phyloP scores from a whole-genome alignment of 345 rosid genomes.

The Turritis glabra region DNA sequence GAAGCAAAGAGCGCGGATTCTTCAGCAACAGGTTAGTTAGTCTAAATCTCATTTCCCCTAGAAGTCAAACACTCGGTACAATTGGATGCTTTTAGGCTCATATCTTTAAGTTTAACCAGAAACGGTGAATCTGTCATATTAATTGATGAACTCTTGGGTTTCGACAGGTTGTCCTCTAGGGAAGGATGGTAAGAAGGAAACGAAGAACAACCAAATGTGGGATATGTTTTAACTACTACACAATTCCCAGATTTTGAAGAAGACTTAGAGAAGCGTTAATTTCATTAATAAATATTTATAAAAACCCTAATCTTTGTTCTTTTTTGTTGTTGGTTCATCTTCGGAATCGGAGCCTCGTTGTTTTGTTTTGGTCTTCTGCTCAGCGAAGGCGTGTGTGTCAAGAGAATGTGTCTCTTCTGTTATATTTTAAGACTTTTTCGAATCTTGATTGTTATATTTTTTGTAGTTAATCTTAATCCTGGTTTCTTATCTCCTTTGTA shows the following conservation, averaged over 20 bases:
- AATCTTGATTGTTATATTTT: constrained; percentile 19
- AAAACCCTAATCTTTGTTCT: constrained; percentile 20
- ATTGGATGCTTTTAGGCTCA: not conserved
- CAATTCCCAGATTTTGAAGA: constrained; percentile 29
- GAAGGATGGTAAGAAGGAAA: constrained; percentile 38
- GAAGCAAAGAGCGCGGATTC: constrained; percentile 80
- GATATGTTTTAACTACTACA: constrained; percentile 13
- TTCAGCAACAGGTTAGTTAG: constrained; percentile 52
- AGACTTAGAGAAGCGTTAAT: constrained; percentile 30
- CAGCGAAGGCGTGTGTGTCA: constrained; percentile 31
- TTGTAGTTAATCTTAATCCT: constrained; percentile 3
- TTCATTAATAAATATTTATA: constrained; percentile 30
- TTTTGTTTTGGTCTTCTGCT: constrained; percentile 32
- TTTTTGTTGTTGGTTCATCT: constrained; percentile 6
- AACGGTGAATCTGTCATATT: not conserved
- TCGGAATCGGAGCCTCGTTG: constrained; percentile 30
- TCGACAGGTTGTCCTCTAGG: constrained; percentile 27
- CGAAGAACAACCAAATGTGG: constrained; percentile 13
- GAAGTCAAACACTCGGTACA: not conserved
- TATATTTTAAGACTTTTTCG: not conserved
- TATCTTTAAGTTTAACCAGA: not conserved
- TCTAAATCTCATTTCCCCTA: not conserved
- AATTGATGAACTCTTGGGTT: not conserved
- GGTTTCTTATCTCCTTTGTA: not conserved
- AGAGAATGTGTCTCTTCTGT: constrained; percentile 22